These are phyloP conservation scores for Isatis tinctoria DNA, from an alignment of 345 rosid species.

Conservation along the genomic window DNA sequence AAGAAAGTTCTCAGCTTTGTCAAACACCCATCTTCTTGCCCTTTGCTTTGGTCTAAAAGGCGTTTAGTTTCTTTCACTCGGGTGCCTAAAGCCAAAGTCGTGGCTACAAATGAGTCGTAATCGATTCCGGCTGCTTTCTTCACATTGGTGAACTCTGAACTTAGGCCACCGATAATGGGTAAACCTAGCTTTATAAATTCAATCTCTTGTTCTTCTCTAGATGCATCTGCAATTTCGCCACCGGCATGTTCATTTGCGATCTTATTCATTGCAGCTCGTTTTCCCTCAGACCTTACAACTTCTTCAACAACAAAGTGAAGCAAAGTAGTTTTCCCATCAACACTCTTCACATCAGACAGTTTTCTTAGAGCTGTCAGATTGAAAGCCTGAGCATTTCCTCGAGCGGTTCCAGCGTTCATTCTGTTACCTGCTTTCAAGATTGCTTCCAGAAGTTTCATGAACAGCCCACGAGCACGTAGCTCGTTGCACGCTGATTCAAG, in stretches of 20 bases:
- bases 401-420: slow-evolving; percentile 85
- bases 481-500: slow-evolving; percentile 69
- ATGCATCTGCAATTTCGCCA: slow-evolving; percentile 18
- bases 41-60: slow-evolving; percentile 36
- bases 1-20: slow-evolving; percentile 56
- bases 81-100: slow-evolving; percentile 43
- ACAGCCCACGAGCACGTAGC: slow-evolving; percentile 65
- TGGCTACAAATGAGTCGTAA: slow-evolving; percentile 43
- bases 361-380: slow-evolving; percentile 61
- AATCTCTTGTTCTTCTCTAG: slow-evolving; percentile 51
- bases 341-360: slow-evolving; percentile 82
- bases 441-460: slow-evolving; percentile 83
- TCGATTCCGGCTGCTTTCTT: slow-evolving; percentile 76
- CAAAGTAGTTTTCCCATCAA: slow-evolving; percentile 72
- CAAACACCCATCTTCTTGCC: slow-evolving; percentile 41
- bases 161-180: slow-evolving; percentile 66
- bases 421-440: slow-evolving; percentile 91
- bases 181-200: slow-evolving; percentile 68
- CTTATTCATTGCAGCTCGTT: slow-evolving; percentile 53
- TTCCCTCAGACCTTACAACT: slow-evolving; percentile 76
- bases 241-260: slow-evolving; percentile 39
- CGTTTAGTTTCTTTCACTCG: slow-evolving; percentile 44
- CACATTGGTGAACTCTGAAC: slow-evolving; percentile 65
- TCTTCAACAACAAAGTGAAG: slow-evolving; percentile 88
- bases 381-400: slow-evolving; percentile 92